Percentiles rank a stretch among this genome's conserved stretches.
phyloP scores from a whole-genome alignment of 148 eudicot species.

The Rhododendron williamsianum region DNA sequence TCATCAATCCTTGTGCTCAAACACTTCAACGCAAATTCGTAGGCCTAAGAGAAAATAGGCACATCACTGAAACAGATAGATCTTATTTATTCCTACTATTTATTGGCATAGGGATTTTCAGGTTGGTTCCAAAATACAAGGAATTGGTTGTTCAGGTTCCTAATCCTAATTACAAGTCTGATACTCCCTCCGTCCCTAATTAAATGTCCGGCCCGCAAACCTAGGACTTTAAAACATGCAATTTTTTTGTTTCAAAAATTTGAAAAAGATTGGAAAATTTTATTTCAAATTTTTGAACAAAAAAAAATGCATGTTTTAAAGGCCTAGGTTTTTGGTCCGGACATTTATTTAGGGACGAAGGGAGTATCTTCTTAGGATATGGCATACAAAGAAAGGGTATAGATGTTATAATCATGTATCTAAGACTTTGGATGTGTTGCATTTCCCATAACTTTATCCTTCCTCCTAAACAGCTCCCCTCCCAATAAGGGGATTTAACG shows the following conservation, averaged over 20 bases:
- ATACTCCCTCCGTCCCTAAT: too few relatives aligned
- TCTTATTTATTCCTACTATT: neutral
- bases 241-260: too few relatives aligned
- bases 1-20: neutral
- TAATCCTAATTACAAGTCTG: neutral
- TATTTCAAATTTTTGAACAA: too few relatives aligned
- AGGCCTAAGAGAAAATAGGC: neutral
- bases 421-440: neutral
- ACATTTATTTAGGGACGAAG: too few relatives aligned
- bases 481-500: neutral
- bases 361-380: neutral
- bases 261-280: too few relatives aligned
- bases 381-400: neutral
- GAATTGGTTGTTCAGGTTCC: neutral
- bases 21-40: neutral
- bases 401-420: neutral
- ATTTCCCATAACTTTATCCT: neutral
- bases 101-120: neutral
- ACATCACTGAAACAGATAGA: neutral
- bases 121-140: neutral
- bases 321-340: too few relatives aligned
- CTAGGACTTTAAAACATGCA: too few relatives aligned
- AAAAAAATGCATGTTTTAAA: too few relatives aligned
- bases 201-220: too few relatives aligned
- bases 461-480: neutral